These are phyloP conservation scores for Fusarium decemcellulare DNA, from an alignment of 2,329 filamentous ascomycete species.

Conservation along the genomic window DNA sequence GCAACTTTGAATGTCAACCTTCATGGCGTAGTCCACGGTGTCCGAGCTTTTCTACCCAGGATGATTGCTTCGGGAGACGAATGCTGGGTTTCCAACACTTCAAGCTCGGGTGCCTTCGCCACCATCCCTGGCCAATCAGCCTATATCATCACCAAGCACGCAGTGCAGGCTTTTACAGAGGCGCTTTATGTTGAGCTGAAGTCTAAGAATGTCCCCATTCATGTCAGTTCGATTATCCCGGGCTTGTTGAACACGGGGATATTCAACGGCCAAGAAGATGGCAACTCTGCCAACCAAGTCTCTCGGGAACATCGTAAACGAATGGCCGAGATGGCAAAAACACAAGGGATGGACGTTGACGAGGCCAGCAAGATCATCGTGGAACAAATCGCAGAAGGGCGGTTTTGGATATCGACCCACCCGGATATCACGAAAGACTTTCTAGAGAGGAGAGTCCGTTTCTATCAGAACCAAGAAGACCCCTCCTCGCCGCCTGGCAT, in stretches of 20 bases:
- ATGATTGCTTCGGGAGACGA: constrained; percentile 5
- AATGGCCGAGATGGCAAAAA: neutral
- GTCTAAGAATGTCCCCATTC: neutral
- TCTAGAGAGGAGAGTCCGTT: neutral
- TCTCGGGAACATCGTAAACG: neutral
- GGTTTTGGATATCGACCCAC: neutral
- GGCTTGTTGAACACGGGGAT: constrained; percentile 6
- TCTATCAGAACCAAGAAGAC: neutral
- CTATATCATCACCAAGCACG: constrained; percentile 15
- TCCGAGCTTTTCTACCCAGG: constrained; percentile 5
- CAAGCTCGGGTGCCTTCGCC: neutral
- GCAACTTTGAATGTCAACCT: constrained; percentile 11
- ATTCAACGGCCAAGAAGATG: neutral
- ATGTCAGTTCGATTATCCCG: constrained; percentile 11
- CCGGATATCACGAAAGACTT: neutral
- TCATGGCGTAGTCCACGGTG: constrained; percentile 5
- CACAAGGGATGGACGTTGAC: neutral
- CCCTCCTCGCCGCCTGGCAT: neutral
- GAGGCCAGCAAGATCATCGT: neutral
- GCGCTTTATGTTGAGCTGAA: constrained; percentile 3
- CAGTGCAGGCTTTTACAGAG: constrained; percentile 5
- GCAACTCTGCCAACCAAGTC: neutral
- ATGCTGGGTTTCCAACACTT: constrained; percentile 8
- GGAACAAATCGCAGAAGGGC: neutral
- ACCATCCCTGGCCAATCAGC: constrained; percentile 2